Base-by-base conservation (phyloP, 192 early-diverging fungal genomes). In the Linnemannia elongata region DNA sequence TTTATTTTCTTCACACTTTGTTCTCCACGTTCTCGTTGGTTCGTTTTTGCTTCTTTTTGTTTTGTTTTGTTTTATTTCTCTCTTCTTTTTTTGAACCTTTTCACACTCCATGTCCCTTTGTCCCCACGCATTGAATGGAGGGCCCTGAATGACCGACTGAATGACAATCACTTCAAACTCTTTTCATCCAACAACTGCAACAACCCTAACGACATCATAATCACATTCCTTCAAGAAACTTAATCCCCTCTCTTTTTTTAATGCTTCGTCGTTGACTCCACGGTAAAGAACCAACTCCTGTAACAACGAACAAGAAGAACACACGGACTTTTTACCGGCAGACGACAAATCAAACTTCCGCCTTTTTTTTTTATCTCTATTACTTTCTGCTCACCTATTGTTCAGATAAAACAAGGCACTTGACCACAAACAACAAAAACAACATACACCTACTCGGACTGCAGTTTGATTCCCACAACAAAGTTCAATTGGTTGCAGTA, bases 241-340 rank as follows among this genome's bases (percentile, higher is more conserved):
- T 70, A 41, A 42, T n/a, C 45, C n/a, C 17, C 70, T 54, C 18
- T 70, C 39, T 73, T 36, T 42, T 49, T 35, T 49, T 24, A 36
- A 33, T 68, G 15, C 38, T 70, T 6, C 22, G 69, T 44, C 27
- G 15, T 54, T 76, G 57, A 38, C 39, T 20, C 38, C 22, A 73
- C 72, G n/a, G 72, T n/a, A 41, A 27, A 52, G 41, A 39, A 33
- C 36, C 54, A 75, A 52, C 35, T 41, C 55, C 60, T 35, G 24
- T 1, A 27, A 66, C 38, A 39, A 27, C 60, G 12, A 33, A 9
- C 30, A 30, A 33, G 30, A 4, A 66, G 30, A 3, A 66, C 60
- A 66, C 60, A 66, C 60, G 24, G 60, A 33, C 60, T 33, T 12
- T 66, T 66, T 66, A 66, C 60, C 60, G 60, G 55, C 27, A 66